Conservation (phyloP, 495 filamentous ascomycete genomes). For the Talaromyces ruber region DNA sequence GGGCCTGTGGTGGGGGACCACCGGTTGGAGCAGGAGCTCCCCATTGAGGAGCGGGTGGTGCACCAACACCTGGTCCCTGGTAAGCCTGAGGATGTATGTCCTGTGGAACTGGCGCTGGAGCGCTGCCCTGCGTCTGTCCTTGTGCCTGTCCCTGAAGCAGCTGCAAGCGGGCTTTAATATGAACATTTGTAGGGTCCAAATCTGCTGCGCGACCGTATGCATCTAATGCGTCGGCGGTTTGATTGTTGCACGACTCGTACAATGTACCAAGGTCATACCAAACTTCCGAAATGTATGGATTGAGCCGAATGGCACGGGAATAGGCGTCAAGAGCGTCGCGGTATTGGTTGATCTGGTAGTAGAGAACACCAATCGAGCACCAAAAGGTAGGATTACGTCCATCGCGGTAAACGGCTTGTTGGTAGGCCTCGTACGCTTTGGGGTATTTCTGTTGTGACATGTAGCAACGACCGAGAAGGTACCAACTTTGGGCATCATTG, state of each 20-base stretch:
- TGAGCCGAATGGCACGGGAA: constrained; percentile 93
- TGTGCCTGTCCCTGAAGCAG: constrained; percentile 71
- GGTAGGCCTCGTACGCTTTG: constrained; percentile 98
- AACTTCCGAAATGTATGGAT: constrained; percentile 97
- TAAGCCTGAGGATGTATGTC: constrained; percentile 85
- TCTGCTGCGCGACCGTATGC: constrained; percentile 93
- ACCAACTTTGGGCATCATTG: constrained; percentile 96
- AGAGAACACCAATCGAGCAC: constrained; percentile 98
- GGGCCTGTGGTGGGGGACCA: constrained; percentile 50
- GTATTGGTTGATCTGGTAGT: constrained; percentile 99
- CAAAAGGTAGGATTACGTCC: constrained; percentile 98
- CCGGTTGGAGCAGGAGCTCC: constrained; percentile 58
- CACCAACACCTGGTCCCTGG: constrained; percentile 60
- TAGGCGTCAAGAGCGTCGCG: constrained; percentile 97
- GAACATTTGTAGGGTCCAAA: constrained; percentile 83
- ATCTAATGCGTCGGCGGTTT: constrained; percentile 92
- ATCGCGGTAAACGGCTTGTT: constrained; percentile 97
- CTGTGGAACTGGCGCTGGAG: constrained; percentile 67
- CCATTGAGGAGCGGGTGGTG: constrained; percentile 81
- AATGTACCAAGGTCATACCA: constrained; percentile 98
- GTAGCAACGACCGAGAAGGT: constrained; percentile 94
- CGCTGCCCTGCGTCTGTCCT: constrained; percentile 57
- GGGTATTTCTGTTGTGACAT: constrained; percentile 99
- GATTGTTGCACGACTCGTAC: constrained; percentile 99
- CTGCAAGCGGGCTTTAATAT: constrained; percentile 92